A percentile compares a stretch with the other conserved stretches of the same genome.
These are phyloP conservation scores for Lipomyces yamadae DNA, from an alignment of 805 yeast species.

Conservation along the genomic window DNA sequence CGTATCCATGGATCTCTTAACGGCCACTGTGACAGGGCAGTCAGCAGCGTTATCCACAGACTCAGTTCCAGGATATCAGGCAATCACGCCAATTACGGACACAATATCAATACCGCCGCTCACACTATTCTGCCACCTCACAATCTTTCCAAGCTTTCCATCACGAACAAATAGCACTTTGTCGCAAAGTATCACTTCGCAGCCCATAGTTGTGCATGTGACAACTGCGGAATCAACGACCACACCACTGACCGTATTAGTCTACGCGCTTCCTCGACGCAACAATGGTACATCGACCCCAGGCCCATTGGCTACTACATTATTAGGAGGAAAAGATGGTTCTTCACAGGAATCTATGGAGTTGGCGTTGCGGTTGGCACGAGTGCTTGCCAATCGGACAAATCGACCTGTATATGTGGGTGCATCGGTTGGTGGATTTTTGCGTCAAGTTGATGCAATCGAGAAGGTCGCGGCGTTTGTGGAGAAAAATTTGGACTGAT, in stretches of 20 bases:
- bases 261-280: constrained; percentile 25
- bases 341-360: constrained; percentile 23
- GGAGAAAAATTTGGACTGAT: not conserved
- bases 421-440: constrained; percentile 18
- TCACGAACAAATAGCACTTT: not conserved
- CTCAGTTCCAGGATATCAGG: not conserved
- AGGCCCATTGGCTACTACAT: constrained; percentile 21
- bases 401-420: constrained; percentile 34
- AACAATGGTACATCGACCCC: not conserved
- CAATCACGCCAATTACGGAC: constrained; percentile 15
- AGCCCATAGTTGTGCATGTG: constrained; percentile 22
- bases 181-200: constrained; percentile 5
- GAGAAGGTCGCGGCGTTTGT: constrained; percentile 26
- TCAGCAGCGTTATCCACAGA: not conserved
- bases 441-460: constrained; percentile 25
- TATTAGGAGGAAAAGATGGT: constrained; percentile 27
- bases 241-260: constrained; percentile 20
- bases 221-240: constrained; percentile 15
- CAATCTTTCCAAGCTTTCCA: constrained; percentile 15
- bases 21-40: not conserved
- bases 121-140: constrained; percentile 28
- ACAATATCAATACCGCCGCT: constrained; percentile 18
- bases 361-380: constrained; percentile 30
- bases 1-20: not conserved
- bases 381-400: constrained; percentile 13